These are phyloP conservation scores for Dothideomycetes sp. DNA, from an alignment of 2,329 filamentous ascomycete species.

Conservation along the genomic window DNA sequence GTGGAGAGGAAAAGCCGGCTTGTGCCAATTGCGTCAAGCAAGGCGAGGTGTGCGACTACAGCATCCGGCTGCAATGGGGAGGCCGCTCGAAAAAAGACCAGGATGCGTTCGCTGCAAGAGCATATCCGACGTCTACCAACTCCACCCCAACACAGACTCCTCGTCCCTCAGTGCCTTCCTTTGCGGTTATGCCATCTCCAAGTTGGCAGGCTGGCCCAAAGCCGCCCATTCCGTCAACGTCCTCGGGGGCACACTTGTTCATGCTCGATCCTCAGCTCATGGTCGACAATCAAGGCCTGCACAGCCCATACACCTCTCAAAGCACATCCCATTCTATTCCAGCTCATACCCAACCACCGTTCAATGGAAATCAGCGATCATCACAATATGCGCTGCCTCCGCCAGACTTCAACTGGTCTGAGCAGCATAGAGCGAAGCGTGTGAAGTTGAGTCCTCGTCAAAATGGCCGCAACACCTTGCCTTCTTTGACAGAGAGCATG, in stretches of 20 bases:
- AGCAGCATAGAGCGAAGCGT: conserved; percentile 25
- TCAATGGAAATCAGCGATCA: not conserved
- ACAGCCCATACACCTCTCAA: too few relatives aligned
- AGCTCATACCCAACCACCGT: not conserved
- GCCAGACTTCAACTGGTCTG: conserved; percentile 19
- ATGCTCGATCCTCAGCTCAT: conserved; percentile 1
- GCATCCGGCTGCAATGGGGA: conserved; percentile 71
- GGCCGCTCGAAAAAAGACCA: conserved; percentile 50
- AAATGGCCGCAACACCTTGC: not conserved
- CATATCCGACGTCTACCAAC: not conserved
- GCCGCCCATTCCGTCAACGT: too few relatives aligned
- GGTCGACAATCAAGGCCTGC: too few relatives aligned
- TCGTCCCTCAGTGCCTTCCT: too few relatives aligned
- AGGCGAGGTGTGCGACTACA: conserved; percentile 68
- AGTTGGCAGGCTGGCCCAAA: too few relatives aligned
- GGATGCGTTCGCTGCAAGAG: conserved; percentile 18
- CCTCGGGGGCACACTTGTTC: not conserved
- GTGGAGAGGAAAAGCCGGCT: conserved; percentile 63
- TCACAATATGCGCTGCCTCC: not conserved
- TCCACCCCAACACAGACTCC: too few relatives aligned
- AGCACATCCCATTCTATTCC: not conserved
- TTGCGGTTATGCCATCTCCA: too few relatives aligned
- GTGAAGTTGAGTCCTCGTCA: conserved; percentile 18
- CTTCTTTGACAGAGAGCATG: not conserved
- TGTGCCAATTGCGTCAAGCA: conserved; percentile 64